phyloP scores from a whole-genome alignment of 73 alveolate genomes.

The Tetrahymena malaccensis region DNA sequence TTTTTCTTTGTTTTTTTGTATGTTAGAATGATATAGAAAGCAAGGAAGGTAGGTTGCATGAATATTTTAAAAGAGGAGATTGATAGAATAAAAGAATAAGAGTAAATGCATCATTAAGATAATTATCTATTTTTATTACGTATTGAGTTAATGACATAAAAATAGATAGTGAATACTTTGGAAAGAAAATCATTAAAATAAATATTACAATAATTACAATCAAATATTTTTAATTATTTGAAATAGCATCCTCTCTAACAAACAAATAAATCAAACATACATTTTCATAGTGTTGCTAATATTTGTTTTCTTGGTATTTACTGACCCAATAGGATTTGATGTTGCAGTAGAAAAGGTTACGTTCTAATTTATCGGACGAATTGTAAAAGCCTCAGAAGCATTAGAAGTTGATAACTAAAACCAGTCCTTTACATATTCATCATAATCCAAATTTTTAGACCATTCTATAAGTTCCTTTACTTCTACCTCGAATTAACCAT shows the following conservation, averaged over 20 bases:
- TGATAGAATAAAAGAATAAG: neutral
- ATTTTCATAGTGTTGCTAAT: neutral
- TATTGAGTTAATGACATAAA: neutral
- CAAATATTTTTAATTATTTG: neutral
- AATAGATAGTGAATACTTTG: neutral
- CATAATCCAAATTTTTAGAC: conserved; percentile 85
- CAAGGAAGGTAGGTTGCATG: neutral
- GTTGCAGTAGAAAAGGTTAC: neutral
- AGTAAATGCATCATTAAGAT: neutral
- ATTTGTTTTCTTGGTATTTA: neutral
- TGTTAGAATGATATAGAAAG: neutral
- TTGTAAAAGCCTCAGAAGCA: conserved; percentile 36
- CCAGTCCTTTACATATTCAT: conserved; percentile 78
- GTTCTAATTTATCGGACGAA: neutral
- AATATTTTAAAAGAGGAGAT: neutral
- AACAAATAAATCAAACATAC: neutral
- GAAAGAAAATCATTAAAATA: neutral
- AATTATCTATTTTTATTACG: neutral
- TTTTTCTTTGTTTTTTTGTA: too few species aligned
- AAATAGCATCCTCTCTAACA: neutral
- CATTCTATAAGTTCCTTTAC: conserved; percentile 62
- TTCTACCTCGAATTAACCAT: conserved; percentile 31
- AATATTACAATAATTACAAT: neutral
- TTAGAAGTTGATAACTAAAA: conserved; percentile 71
- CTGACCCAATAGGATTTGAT: neutral